Conservation (phyloP, 192 early-diverging fungal species). For the Obelidium mucronatum region DNA sequence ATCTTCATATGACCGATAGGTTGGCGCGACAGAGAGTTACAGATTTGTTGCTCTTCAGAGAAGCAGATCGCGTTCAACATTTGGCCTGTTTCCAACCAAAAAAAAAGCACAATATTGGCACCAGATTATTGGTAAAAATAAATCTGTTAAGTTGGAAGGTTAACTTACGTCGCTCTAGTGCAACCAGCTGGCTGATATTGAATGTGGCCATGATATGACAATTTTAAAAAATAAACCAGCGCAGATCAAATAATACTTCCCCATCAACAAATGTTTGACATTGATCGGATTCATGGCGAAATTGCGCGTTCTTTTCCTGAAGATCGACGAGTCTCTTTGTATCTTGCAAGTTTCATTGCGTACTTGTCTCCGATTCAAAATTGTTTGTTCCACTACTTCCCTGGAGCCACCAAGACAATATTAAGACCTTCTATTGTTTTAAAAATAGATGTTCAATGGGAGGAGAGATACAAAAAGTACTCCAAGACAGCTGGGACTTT, state of each 20-base stretch:
- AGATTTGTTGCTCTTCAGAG: conserved; percentile 10
- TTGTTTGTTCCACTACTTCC: conserved; percentile 25
- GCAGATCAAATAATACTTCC: too few species aligned
- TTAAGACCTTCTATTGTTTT: too few species aligned
- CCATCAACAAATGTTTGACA: conserved; percentile 34
- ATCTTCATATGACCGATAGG: conserved; percentile 10
- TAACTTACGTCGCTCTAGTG: not conserved
- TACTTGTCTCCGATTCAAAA: conserved; percentile 24
- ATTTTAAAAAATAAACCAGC: not conserved
- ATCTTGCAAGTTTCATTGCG: conserved; percentile 20
- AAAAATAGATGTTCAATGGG: conserved; percentile 38
- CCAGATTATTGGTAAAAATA: too few species aligned
- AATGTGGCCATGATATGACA: not conserved
- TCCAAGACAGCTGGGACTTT: conserved; percentile 15
- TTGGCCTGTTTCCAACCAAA: not conserved
- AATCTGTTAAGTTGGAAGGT: too few species aligned
- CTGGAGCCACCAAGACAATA: not conserved
- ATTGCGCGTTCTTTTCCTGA: conserved; percentile 1
- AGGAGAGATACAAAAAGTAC: conserved; percentile 31
- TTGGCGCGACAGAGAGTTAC: not conserved
- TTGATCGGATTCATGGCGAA: conserved; percentile 4
- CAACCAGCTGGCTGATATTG: not conserved
- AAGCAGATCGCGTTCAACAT: not conserved
- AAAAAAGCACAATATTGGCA: not conserved
- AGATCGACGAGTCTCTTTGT: not conserved